These are phyloP conservation scores for Papiliotrema terrestris DNA, from an alignment of 1,284 basidiomycete species.

Conservation along the genomic window DNA sequence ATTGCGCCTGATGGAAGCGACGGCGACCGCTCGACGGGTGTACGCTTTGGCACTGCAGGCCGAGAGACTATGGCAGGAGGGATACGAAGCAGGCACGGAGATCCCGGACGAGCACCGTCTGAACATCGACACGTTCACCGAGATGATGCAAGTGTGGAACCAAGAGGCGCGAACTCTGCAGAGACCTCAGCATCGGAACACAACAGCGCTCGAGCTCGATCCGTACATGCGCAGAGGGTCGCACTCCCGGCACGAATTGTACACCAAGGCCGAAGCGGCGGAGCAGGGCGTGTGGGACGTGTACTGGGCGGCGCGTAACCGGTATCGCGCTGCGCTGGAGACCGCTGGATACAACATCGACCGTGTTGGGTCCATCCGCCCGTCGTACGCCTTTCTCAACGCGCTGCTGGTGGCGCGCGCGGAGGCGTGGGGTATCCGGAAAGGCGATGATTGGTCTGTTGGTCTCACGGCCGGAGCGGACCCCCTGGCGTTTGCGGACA, in stretches of 20 bases:
- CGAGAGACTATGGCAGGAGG: not conserved
- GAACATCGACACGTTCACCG: conserved; percentile 14
- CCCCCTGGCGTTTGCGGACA: not conserved
- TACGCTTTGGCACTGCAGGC: conserved; percentile 1
- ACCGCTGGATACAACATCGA: not conserved
- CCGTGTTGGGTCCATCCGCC: conserved; percentile 3
- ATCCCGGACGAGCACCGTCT: conserved; percentile 3
- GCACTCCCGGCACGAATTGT: not conserved
- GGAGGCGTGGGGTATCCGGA: conserved; percentile 11
- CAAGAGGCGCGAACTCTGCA: not conserved
- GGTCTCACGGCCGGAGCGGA: not conserved
- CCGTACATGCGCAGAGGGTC: not conserved
- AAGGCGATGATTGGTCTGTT: conserved; percentile 1
- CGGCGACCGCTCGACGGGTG: not conserved
- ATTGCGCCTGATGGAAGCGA: not conserved
- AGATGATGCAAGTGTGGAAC: conserved; percentile 11
- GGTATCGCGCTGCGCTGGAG: not conserved
- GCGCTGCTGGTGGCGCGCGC: conserved; percentile 14
- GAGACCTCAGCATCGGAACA: not conserved
- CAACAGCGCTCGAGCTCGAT: not conserved
- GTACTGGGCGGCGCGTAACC: not conserved
- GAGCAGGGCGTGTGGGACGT: not conserved
- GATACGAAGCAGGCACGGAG: not conserved
- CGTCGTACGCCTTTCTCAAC: conserved; percentile 19
- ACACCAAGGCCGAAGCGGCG: not conserved